phyloP scores from a whole-genome alignment of 2,329 filamentous ascomycete genomes.

The Sclerotinia minor region DNA sequence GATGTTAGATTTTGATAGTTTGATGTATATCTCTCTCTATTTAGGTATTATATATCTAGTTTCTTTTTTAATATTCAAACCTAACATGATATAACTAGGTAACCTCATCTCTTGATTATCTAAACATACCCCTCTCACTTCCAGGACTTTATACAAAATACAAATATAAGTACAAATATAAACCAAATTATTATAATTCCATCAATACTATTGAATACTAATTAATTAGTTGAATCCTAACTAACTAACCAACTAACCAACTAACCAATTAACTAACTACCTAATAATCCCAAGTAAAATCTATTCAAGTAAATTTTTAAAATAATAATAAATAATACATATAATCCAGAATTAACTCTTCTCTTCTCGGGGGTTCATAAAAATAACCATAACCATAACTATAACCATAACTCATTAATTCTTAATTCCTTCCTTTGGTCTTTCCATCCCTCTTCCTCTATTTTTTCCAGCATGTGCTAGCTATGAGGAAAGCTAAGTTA shows the following conservation, averaged over 20 bases:
- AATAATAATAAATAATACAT: not conserved
- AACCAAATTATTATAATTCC: not conserved
- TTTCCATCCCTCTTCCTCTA: not conserved
- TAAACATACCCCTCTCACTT: no score
- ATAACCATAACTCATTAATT: slow-evolving; percentile 1
- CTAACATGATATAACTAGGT: no score
- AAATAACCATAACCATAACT: no score
- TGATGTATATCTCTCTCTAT: not conserved
- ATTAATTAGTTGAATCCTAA: no score
- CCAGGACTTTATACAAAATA: no score
- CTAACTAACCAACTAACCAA: no score
- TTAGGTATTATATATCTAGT: no score
- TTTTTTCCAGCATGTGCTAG: not conserved
- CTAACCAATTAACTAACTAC: not conserved
- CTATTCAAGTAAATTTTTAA: not conserved
- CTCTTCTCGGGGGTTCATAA: no score
- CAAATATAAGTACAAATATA: no score
- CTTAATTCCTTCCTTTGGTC: slow-evolving; percentile 1
- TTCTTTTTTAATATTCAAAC: no score
- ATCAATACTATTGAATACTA: not conserved
- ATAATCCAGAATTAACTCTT: not conserved
- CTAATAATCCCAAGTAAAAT: no score
- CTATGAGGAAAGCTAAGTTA: not conserved
- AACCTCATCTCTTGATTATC: no score
- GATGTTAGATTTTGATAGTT: not conserved